phyloP scores from a whole-genome alignment of 371 early-diverging fungal species.

The Amoeboaphelidium protococcarum region DNA sequence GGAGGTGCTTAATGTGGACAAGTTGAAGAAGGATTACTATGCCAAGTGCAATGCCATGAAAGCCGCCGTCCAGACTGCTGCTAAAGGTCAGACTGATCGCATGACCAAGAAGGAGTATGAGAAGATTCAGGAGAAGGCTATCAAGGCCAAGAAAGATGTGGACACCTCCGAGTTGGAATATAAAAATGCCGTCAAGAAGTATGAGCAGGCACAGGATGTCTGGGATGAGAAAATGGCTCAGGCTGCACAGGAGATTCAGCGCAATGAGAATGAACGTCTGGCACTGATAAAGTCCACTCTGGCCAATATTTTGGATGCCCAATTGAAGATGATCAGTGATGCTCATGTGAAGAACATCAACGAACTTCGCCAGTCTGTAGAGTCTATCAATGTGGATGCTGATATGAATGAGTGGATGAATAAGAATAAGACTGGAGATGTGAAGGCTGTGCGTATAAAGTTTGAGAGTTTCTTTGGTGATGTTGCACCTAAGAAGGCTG shows the following conservation, averaged over 20 bases:
- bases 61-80: neutral
- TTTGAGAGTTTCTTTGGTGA: neutral
- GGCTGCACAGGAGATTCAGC: neutral
- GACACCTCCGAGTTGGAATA: neutral
- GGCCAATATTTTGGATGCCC: neutral
- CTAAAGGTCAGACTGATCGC: neutral
- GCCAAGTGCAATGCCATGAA: neutral
- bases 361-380: neutral
- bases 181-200: neutral
- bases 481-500: neutral
- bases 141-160: neutral
- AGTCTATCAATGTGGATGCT: neutral
- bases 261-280: neutral
- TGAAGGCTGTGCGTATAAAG: neutral
- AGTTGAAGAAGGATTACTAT: neutral
- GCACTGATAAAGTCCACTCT: neutral
- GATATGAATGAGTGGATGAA: neutral
- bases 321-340: neutral
- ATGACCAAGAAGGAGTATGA: neutral
- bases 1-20: neutral
- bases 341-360: neutral
- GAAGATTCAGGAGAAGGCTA: neutral
- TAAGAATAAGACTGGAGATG: neutral
- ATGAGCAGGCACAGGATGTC: neutral
- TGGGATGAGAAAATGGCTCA: neutral